These are phyloP conservation scores for Beta vulgaris DNA, from an alignment of 148 eudicot genomes.

Conservation along the genomic window DNA sequence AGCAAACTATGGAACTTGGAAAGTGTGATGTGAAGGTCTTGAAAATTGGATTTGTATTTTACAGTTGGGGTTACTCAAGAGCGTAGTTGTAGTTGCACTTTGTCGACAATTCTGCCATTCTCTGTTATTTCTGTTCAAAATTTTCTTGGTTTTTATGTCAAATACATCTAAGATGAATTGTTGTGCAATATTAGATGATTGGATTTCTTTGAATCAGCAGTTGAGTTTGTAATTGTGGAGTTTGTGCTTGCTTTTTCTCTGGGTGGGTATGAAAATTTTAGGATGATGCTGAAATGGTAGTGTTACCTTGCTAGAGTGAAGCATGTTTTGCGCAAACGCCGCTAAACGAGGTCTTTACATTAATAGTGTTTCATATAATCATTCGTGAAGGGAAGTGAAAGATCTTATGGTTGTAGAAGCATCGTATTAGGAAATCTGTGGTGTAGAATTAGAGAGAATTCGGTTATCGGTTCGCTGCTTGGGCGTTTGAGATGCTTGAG, in stretches of 20 bases:
- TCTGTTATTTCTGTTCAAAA: constrained; percentile 8
- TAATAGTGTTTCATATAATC: too few species aligned
- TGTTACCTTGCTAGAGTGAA: too few species aligned
- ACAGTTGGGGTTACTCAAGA: background rate
- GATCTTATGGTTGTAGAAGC: too few species aligned
- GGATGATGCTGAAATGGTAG: too few species aligned
- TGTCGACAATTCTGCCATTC: constrained; percentile 19
- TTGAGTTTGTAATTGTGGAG: background rate
- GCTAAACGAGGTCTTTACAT: too few species aligned
- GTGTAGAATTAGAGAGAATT: too few species aligned
- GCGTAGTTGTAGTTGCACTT: constrained; percentile 25
- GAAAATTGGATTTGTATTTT: constrained; percentile 30
- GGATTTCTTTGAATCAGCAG: background rate
- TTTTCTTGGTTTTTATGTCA: constrained; percentile 12
- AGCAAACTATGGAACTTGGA: constrained; percentile 21
- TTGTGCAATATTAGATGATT: constrained; percentile 16
- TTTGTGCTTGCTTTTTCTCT: background rate
- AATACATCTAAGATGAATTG: constrained; percentile 12
- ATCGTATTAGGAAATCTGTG: too few species aligned
- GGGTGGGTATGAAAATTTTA: background rate
- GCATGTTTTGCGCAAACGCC: too few species aligned
- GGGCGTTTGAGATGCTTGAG: too few species aligned
- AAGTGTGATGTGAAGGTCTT: constrained; percentile 30
- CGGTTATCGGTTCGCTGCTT: too few species aligned
- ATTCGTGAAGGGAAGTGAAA: too few species aligned